Conservation (phyloP, 148 eudicot genomes). For the Vaccinium myrtillus region DNA sequence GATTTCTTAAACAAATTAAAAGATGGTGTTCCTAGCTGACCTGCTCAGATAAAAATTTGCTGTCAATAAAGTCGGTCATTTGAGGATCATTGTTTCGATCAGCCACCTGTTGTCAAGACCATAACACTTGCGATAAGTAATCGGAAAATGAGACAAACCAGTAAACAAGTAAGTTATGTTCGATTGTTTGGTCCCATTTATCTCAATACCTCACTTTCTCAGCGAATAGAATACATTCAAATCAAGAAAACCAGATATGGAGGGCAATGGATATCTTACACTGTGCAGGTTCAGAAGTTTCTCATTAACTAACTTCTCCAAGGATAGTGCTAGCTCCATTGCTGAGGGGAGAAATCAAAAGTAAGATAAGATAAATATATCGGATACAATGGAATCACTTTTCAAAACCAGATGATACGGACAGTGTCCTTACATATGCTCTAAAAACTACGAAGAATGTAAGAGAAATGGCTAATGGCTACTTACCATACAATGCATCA, state of each 20-base stretch:
- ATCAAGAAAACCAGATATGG: background rate
- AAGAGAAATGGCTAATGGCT: constrained; percentile 3
- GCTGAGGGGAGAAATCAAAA: constrained; percentile 41
- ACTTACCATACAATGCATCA: constrained; percentile 72
- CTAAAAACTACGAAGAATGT: background rate
- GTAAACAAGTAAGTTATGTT: background rate
- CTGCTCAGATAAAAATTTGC: constrained; percentile 74
- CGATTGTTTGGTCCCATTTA: background rate
- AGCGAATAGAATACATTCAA: no score
- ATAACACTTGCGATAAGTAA: background rate
- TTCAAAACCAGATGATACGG: background rate
- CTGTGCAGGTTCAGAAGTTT: constrained; percentile 60
- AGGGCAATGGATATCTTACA: constrained; percentile 29
- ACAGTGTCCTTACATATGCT: background rate
- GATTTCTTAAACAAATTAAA: background rate
- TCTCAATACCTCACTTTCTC: no score
- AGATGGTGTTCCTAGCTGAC: constrained; percentile 24
- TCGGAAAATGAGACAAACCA: background rate
- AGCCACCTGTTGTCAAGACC: constrained; percentile 50
- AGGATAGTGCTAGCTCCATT: constrained; percentile 76
- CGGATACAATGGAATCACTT: background rate
- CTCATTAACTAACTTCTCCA: constrained; percentile 80
- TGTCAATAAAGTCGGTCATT: constrained; percentile 66
- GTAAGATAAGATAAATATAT: background rate
- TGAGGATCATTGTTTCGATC: constrained; percentile 65